Percentiles rank a stretch among this genome's conserved stretches.
Conservation (phyloP, 1,284 basidiomycete species). For the Leccinum subrobustum region DNA sequence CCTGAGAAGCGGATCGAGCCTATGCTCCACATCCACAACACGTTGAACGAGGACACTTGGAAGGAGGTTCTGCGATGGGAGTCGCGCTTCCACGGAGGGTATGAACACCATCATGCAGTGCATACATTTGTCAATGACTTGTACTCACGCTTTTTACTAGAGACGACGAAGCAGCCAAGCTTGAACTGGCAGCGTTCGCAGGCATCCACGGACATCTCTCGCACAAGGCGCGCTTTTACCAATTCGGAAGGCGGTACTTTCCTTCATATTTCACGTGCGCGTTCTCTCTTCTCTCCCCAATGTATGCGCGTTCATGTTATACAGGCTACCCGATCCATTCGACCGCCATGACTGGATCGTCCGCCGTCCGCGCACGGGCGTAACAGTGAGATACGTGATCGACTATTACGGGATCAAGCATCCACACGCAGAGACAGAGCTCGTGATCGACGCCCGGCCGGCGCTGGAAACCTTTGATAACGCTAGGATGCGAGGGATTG, state of each 20-base stretch:
- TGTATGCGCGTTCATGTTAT: not conserved
- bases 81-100: conserved; percentile 16
- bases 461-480: conserved; percentile 13
- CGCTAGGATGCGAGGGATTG: conserved; percentile 5
- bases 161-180: conserved; percentile 5
- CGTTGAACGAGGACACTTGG: conserved; percentile 9
- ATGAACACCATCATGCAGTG: not conserved
- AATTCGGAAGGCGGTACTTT: conserved; percentile 4
- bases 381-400: conserved; percentile 8
- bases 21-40: conserved; percentile 8
- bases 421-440: conserved; percentile 4
- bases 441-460: conserved; percentile 7
- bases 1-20: conserved; percentile 8
- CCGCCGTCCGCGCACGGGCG: conserved; percentile 3
- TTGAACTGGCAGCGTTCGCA: conserved; percentile 11
- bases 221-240: conserved; percentile 12
- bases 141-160: not conserved
- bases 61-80: conserved; percentile 8
- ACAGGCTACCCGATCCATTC: conserved; percentile 10
- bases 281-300: not conserved
- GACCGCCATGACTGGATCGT: conserved; percentile 14
- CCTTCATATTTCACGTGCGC: conserved; percentile 11
- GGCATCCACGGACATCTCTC: conserved; percentile 16
- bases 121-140: not conserved
- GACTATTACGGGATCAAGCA: conserved; percentile 15